Evolutionary conservation across 2,329 filamentous ascomycete species (phyloP), one percentile per base, ranked within the genome.

Genomic region (Gyromitra esculenta): DNA sequence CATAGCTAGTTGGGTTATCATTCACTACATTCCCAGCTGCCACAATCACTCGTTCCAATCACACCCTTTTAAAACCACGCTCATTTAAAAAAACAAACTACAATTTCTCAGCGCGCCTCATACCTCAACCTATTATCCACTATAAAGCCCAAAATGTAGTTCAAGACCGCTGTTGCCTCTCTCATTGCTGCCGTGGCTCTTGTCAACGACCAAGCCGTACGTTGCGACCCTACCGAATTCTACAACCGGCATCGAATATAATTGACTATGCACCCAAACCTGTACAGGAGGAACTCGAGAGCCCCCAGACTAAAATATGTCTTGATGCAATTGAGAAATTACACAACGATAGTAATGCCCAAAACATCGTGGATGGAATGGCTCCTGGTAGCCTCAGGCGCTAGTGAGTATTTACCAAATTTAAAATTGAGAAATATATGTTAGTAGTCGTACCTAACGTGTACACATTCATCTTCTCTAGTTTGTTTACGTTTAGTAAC

Each of bases 131-230:
- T 31, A 31, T 3, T 31, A 3, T 31, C 25, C 25, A 31, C 25
- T 35, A 59, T 21, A 48, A 39, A 15, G 2, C 35, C 48, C 50
- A 73, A 66, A 31, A 67, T 52, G 63, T 31, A 68, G 50, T 65
- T 21, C 75, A 75, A 59, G 59, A 39, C 31, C 71, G 15, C 64
- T 66, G 0, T 74, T 54, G 18, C 66, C 52, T 45, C 77, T 70
- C 56, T 73, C 64, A 35, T 73, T 56, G 11, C 65, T 66, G 52
- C 64, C 73, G 13, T 70, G 70, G 45, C 73, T 64, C n/a, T 78
- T 71, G 13, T 73, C 75, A 57, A 77, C 72, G 31, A 75, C 76
- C 25, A 41, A 35, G 7, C 65, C 68, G 37, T 79, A 67, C 35
- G 48, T 31, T 37, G 13, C 54, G 37, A 15, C 31, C 11, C 7